Evolutionary conservation across 345 rosid species (phyloP).

Genomic region (Rhodamnia rubescens): DNA sequence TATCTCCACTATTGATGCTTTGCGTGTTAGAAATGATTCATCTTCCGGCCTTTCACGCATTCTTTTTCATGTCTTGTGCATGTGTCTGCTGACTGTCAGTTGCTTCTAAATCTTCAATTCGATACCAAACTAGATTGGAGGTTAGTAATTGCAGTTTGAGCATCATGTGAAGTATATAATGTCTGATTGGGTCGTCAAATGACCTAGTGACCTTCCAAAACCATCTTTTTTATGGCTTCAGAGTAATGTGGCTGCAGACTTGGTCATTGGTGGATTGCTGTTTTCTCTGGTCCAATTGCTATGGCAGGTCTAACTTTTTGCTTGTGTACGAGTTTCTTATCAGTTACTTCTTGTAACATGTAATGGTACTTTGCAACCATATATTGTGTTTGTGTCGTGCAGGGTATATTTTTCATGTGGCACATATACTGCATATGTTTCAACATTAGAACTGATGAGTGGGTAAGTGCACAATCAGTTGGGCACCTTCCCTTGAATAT

Average conservation of each 20-base stretch:
- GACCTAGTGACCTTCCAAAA: not conserved
- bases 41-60: not conserved
- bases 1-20: not conserved
- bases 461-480: slow-evolving; percentile 34
- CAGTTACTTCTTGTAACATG: not conserved
- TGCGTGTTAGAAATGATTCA: not conserved
- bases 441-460: slow-evolving; percentile 59
- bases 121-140: not conserved
- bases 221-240: slow-evolving; percentile 1
- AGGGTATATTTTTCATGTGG: slow-evolving; percentile 46
- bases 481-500: not conserved
- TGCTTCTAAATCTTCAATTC: not conserved
- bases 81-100: not conserved
- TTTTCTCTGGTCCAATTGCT: slow-evolving; percentile 42
- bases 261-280: slow-evolving; percentile 34
- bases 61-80: not conserved
- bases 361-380: not conserved
- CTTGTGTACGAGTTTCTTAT: not conserved
- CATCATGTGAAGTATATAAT: not conserved
- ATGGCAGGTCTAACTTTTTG: slow-evolving; percentile 42
- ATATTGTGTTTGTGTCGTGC: not conserved
- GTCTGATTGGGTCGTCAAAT: not conserved
- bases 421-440: slow-evolving; percentile 50
- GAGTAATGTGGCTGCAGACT: slow-evolving; percentile 12
- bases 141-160: not conserved